Evolutionary conservation across 768 basidiomycete species (phyloP).

Genomic region (Strobilomyces echinocephalus): DNA sequence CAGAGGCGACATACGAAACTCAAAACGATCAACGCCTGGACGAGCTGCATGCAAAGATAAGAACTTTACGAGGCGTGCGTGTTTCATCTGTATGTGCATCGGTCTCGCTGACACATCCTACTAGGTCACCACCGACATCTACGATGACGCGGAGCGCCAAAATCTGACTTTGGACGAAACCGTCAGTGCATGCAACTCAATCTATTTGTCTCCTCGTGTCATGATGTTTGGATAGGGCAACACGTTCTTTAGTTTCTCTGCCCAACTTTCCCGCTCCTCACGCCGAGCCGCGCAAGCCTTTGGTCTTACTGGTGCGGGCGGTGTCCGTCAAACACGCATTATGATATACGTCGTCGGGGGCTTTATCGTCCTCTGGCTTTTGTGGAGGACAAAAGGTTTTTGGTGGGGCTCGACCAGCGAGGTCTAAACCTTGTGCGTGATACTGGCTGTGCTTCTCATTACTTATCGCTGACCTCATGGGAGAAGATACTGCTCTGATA

Average conservation of each 20-base stretch:
- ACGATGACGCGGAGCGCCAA: constrained; percentile 80
- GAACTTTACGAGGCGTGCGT: constrained; percentile 73
- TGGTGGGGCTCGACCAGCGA: constrained; percentile 35
- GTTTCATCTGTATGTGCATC: not conserved
- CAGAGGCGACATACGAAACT: constrained; percentile 73
- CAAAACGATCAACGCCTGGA: constrained; percentile 86
- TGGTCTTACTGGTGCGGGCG: constrained; percentile 55
- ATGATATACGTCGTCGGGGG: constrained; percentile 54
- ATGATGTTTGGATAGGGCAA: constrained; percentile 42
- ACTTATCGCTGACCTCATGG: not conserved
- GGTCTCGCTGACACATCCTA: not conserved
- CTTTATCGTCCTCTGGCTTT: constrained; percentile 55
- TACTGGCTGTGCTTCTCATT: not conserved
- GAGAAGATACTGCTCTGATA: not conserved
- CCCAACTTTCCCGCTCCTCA: constrained; percentile 60
- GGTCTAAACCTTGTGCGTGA: constrained; percentile 18
- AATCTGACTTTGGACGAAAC: constrained; percentile 74
- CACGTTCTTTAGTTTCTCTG: constrained; percentile 61
- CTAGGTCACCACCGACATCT: constrained; percentile 84
- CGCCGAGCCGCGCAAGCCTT: constrained; percentile 70
- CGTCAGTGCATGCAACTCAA: constrained; percentile 38
- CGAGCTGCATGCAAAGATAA: constrained; percentile 79
- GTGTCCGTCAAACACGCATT: constrained; percentile 65
- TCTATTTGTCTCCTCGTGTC: not conserved
- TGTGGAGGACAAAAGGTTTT: constrained; percentile 47